phyloP scores from a whole-genome alignment of 2,329 filamentous ascomycete species.

The Coniochaeta ligniaria region DNA sequence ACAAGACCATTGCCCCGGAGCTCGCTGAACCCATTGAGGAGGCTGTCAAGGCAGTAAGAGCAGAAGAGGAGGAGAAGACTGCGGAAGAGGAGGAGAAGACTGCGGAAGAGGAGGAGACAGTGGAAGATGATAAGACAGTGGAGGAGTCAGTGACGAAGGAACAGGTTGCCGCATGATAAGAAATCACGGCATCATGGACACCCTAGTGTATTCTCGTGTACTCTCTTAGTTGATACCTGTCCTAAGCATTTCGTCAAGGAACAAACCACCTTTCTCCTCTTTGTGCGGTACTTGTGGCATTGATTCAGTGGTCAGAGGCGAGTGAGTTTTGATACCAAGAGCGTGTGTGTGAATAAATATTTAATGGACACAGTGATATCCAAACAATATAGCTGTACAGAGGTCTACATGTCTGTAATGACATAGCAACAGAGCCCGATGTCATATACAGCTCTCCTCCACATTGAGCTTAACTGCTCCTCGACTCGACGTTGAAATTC shows the following conservation, averaged over 20 bases:
- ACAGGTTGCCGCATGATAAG: not conserved
- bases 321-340: not conserved
- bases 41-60: not conserved
- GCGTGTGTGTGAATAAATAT: not conserved
- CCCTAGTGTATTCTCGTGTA: not conserved
- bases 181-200: too few species aligned
- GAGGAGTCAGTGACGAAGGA: not conserved
- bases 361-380: not conserved
- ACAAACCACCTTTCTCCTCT: not conserved
- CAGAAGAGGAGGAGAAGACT: not conserved
- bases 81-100: too few species aligned
- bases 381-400: not conserved
- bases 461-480: not conserved
- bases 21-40: not conserved
- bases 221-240: not conserved
- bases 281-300: not conserved
- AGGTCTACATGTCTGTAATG: not conserved
- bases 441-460: not conserved
- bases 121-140: too few species aligned
- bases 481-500: not conserved
- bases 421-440: not conserved
- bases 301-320: too few species aligned
- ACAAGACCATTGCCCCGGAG: not conserved
- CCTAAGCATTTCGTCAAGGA: not conserved
- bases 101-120: not conserved